Percentiles rank a stretch among this genome's conserved stretches.
Evolutionary conservation across 1,284 basidiomycete genomes (phyloP).

Genomic region (Fomitopsis betulina): DNA sequence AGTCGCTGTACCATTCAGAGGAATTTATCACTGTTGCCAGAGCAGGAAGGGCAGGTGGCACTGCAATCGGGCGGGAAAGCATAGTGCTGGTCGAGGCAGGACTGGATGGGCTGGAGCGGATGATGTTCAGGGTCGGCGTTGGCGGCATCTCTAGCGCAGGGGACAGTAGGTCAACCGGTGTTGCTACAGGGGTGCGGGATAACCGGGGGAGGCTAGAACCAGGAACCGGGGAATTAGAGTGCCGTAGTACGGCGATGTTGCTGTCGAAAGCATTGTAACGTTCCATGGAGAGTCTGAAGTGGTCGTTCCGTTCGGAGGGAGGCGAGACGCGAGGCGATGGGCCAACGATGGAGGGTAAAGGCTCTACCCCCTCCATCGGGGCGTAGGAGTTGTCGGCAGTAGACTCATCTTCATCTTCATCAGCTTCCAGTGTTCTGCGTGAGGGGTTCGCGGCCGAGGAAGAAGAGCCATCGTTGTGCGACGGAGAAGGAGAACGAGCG

Average conservation of each 20-base stretch:
- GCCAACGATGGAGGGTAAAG: background rate
- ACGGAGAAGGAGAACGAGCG: background rate
- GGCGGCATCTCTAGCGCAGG: background rate
- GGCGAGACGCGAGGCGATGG: background rate
- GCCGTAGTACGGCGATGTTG: slow-evolving; percentile 34
- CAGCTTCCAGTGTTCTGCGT: background rate
- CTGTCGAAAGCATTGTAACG: slow-evolving; percentile 49
- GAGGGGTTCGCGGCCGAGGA: background rate
- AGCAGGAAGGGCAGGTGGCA: background rate
- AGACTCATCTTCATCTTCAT: background rate
- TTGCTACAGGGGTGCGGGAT: background rate
- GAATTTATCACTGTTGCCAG: background rate
- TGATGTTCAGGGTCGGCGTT: background rate
- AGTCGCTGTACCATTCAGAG: background rate
- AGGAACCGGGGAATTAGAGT: slow-evolving; percentile 2
- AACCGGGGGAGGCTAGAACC: background rate
- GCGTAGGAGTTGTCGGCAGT: background rate
- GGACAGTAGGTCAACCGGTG: background rate
- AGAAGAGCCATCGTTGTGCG: background rate
- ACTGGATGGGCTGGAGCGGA: background rate
- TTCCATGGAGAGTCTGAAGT: slow-evolving; percentile 42
- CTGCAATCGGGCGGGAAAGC: background rate
- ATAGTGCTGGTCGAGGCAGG: background rate
- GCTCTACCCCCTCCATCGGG: slow-evolving; percentile 2
- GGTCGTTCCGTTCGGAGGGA: slow-evolving; percentile 24